Evolutionary conservation across 192 early-diverging fungal species (phyloP).

Genomic region (Spizellomyces punctatus): DNA sequence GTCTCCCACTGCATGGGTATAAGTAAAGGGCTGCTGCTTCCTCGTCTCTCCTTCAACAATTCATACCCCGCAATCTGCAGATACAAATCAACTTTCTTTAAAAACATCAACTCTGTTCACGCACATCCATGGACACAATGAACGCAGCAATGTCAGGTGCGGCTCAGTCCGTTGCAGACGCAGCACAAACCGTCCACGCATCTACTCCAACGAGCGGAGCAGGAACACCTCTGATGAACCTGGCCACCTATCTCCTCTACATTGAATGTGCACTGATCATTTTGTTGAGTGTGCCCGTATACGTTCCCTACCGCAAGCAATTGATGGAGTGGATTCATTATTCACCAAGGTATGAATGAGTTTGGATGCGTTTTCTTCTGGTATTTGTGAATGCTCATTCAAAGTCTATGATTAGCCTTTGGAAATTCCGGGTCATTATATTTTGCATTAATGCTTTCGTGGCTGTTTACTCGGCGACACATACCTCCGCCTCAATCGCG

Average conservation of each 20-base stretch:
- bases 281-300: conserved; percentile 23
- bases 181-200: conserved; percentile 27
- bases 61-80: no score
- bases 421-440: conserved; percentile 30
- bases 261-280: conserved; percentile 30
- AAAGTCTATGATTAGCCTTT: conserved; percentile 9
- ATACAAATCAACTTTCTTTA: neutral
- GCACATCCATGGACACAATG: conserved; percentile 9
- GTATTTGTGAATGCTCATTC: neutral
- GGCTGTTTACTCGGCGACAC: conserved; percentile 32
- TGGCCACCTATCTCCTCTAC: conserved; percentile 28
- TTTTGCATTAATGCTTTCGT: conserved; percentile 30
- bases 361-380: neutral
- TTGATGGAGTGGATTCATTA: conserved; percentile 28
- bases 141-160: conserved; percentile 22
- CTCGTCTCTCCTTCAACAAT: no score
- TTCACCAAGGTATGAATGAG: conserved; percentile 24
- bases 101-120: neutral
- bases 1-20: no score
- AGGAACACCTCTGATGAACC: conserved; percentile 33
- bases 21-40: no score
- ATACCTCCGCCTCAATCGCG: conserved; percentile 35
- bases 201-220: conserved; percentile 17
- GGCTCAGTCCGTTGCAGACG: conserved; percentile 5
- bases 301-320: conserved; percentile 32